Evolutionary conservation across 805 yeast species (phyloP).

Genomic region (Metschnikowia cubensis): DNA sequence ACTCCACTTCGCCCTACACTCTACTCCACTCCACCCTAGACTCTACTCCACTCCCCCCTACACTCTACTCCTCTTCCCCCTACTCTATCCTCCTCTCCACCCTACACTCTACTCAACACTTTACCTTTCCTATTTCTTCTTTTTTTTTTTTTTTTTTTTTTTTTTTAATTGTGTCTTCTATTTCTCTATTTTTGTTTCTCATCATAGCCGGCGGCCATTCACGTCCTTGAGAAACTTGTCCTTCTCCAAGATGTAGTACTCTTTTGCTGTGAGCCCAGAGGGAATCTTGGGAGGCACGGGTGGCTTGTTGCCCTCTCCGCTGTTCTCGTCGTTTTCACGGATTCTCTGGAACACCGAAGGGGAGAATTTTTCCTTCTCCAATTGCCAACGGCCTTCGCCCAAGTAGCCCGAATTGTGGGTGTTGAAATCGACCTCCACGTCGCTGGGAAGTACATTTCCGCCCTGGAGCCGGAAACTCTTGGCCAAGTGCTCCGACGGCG

Average conservation of each 20-base stretch:
- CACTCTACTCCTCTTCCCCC: too few relatives aligned
- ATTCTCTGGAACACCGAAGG: slow-evolving; percentile 36
- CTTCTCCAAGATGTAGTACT: slow-evolving; percentile 39
- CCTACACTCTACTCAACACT: too few relatives aligned
- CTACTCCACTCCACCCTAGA: too few relatives aligned
- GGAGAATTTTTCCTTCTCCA: slow-evolving; percentile 22
- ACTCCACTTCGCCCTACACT: too few relatives aligned
- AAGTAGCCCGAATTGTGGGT: slow-evolving; percentile 37
- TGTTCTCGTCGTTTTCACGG: slow-evolving; percentile 16
- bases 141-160: too few relatives aligned
- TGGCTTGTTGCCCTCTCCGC: slow-evolving; percentile 31
- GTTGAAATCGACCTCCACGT: slow-evolving; percentile 25
- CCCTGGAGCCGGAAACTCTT: slow-evolving; percentile 21
- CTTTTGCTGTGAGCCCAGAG: slow-evolving; percentile 37
- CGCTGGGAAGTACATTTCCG: slow-evolving; percentile 18
- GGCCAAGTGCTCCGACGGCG: slow-evolving; percentile 41
- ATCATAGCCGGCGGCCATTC: slow-evolving; percentile 29
- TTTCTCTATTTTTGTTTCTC: not conserved
- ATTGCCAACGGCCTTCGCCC: slow-evolving; percentile 34
- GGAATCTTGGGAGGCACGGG: slow-evolving; percentile 44
- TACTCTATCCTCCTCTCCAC: too few relatives aligned
- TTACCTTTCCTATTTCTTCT: too few relatives aligned
- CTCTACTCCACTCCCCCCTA: too few relatives aligned
- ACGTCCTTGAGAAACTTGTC: slow-evolving; percentile 37
- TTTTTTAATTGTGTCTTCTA: too few relatives aligned